phyloP scores from a whole-genome alignment of 2,329 filamentous ascomycete species.

The Hysterium pulicare region DNA sequence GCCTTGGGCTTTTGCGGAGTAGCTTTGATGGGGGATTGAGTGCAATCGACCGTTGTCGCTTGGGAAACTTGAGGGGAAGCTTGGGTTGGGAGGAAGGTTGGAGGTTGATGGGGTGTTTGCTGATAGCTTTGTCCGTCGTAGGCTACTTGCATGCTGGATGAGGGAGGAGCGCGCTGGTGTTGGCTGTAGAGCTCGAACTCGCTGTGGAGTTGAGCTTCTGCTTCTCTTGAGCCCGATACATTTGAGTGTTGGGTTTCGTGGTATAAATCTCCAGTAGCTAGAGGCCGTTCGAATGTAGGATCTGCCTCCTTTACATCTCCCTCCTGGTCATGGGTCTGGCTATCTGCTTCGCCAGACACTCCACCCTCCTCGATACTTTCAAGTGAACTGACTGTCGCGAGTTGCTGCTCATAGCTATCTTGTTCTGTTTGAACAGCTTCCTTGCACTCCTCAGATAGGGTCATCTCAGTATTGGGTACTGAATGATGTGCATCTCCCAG shows the following conservation, averaged over 20 bases:
- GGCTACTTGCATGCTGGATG: neutral
- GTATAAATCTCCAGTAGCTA: no score
- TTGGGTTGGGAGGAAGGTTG: constrained; percentile 1
- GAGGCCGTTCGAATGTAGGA: no score
- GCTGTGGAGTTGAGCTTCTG: neutral
- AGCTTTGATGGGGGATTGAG: neutral
- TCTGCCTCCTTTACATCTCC: no score
- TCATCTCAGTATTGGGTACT: no score
- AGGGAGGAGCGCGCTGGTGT: neutral
- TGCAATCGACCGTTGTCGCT: neutral
- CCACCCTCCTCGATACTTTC: no score
- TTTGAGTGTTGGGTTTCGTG: neutral
- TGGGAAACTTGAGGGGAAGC: constrained; percentile 1
- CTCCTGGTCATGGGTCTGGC: no score
- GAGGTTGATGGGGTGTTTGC: neutral
- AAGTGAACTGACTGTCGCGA: no score
- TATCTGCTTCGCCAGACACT: no score
- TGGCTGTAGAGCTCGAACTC: neutral
- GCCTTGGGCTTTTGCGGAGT: neutral
- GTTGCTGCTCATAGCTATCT: no score
- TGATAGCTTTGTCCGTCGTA: neutral
- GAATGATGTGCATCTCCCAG: no score
- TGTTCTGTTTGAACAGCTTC: no score
- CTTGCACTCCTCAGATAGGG: no score
- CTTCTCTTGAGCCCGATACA: neutral